A percentile compares a stretch with the other conserved stretches of the same genome.
Evolutionary conservation across 805 yeast species (phyloP).

Genomic region (Candida andamanensis): DNA sequence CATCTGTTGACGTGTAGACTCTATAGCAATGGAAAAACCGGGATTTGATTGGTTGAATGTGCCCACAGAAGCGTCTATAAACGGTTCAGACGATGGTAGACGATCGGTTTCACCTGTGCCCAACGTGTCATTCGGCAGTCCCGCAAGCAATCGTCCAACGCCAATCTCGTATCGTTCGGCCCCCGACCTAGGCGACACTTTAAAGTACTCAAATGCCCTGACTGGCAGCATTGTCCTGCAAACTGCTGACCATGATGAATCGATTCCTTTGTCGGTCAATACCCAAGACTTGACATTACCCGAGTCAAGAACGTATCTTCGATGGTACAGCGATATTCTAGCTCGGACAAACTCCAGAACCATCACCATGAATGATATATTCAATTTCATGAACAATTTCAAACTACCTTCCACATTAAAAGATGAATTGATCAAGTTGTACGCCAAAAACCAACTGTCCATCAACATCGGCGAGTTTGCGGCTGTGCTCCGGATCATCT

Average conservation of each 20-base stretch:
- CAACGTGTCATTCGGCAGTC: conserved; percentile 4
- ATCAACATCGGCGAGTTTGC: conserved; percentile 88
- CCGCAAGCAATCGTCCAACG: no score
- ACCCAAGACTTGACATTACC: conserved; percentile 65
- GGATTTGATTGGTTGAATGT: conserved; percentile 54
- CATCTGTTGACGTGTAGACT: no score
- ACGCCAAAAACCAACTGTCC: conserved; percentile 46
- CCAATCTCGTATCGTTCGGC: no score
- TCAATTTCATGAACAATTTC: conserved; percentile 73
- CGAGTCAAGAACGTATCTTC: conserved; percentile 78
- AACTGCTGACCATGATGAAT: conserved; percentile 25
- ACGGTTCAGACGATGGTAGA: not conserved
- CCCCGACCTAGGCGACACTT: conserved; percentile 1
- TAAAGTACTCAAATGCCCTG: conserved; percentile 5
- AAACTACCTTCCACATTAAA: conserved; percentile 50
- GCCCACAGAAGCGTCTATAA: conserved; percentile 10
- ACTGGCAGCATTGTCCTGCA: conserved; percentile 4
- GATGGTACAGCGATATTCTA: conserved; percentile 89
- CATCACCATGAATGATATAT: conserved; percentile 72
- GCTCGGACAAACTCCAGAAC: conserved; percentile 63
- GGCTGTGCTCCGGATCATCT: conserved; percentile 73
- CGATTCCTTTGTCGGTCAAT: conserved; percentile 60
- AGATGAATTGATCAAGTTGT: conserved; percentile 47
- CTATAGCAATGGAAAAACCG: not conserved
- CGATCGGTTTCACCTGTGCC: conserved; percentile 3